Evolutionary conservation across 495 filamentous ascomycete species (phyloP).

Genomic region (Podospora fimiseda): DNA sequence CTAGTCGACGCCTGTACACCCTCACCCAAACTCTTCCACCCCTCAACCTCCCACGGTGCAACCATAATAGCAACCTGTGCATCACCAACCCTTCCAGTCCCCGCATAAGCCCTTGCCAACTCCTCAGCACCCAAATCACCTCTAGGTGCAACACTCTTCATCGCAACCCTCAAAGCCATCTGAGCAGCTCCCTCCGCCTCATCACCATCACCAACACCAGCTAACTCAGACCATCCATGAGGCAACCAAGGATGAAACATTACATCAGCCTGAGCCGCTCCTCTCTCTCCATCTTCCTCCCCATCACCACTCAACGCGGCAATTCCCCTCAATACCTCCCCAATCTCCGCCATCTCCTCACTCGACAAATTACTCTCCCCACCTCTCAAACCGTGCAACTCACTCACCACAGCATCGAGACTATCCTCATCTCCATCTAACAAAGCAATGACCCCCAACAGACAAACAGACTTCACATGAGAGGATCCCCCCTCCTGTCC

Average conservation of each 20-base stretch:
- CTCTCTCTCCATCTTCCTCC: constrained; percentile 30
- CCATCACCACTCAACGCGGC: constrained; percentile 29
- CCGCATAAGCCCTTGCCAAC: constrained; percentile 68
- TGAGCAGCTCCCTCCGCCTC: constrained; percentile 54
- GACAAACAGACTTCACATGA: constrained; percentile 72
- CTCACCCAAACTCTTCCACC: constrained; percentile 50
- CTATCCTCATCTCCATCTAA: constrained; percentile 73
- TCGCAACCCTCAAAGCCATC: constrained; percentile 77
- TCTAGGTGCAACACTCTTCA: constrained; percentile 61
- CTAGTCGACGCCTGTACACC: too few relatives aligned
- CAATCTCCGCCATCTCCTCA: constrained; percentile 39
- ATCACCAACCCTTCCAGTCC: constrained; percentile 63
- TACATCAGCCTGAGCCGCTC: constrained; percentile 60
- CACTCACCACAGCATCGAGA: constrained; percentile 70
- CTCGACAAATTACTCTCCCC: constrained; percentile 43
- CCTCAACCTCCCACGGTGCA: constrained; percentile 66
- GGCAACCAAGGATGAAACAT: constrained; percentile 72
- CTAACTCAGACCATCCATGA: constrained; percentile 70
- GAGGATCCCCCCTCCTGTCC: constrained; percentile 60
- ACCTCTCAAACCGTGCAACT: constrained; percentile 64
- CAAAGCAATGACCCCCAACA: constrained; percentile 76
- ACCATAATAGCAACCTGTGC: constrained; percentile 72
- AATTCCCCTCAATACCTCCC: constrained; percentile 41
- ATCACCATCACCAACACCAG: constrained; percentile 50
- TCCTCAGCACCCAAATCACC: constrained; percentile 62